A percentile compares a stretch with the other conserved stretches of the same genome.
Evolutionary conservation across 192 early-diverging fungal genomes (phyloP).

Genomic region (Diversispora epigaea): DNA sequence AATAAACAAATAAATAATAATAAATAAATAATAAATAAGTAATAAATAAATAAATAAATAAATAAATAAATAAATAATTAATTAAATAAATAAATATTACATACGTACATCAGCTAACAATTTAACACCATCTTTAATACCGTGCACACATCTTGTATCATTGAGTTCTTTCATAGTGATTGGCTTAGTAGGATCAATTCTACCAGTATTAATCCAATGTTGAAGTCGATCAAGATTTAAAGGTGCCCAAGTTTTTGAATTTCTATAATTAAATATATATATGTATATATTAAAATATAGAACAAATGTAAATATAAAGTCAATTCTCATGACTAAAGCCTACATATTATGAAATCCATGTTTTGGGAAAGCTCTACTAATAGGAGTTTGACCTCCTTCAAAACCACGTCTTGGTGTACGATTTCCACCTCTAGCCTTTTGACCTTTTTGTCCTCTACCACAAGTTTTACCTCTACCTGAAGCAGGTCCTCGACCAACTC

Average conservation of each 20-base stretch:
- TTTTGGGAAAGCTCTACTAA: conserved; percentile 81
- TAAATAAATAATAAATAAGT: background rate
- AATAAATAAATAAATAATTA: background rate
- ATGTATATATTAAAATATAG: background rate
- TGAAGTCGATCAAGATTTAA: conserved; percentile 87
- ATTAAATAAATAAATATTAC: conserved; percentile 6
- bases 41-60: background rate
- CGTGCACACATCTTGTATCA: conserved; percentile 65
- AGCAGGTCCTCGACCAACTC: conserved; percentile 80
- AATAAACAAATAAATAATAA: background rate
- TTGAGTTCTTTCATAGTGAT: conserved; percentile 82
- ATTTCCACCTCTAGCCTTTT: conserved; percentile 76
- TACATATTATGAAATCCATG: conserved; percentile 77
- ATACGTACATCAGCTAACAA: conserved; percentile 63
- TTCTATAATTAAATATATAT: conserved; percentile 39
- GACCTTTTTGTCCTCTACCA: conserved; percentile 91
- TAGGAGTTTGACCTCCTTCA: conserved; percentile 91
- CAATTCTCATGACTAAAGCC: background rate
- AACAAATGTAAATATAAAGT: background rate
- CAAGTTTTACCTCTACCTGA: conserved; percentile 88
- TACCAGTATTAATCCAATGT: conserved; percentile 84
- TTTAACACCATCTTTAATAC: conserved; percentile 83
- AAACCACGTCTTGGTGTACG: conserved; percentile 78
- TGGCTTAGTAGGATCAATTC: conserved; percentile 73
- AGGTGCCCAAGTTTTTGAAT: conserved; percentile 63